Evolutionary conservation across 176 grass and related monocot genomes (phyloP), one percentile per base, ranked within the genome.

Genomic region (Tillandsia leiboldiana): DNA sequence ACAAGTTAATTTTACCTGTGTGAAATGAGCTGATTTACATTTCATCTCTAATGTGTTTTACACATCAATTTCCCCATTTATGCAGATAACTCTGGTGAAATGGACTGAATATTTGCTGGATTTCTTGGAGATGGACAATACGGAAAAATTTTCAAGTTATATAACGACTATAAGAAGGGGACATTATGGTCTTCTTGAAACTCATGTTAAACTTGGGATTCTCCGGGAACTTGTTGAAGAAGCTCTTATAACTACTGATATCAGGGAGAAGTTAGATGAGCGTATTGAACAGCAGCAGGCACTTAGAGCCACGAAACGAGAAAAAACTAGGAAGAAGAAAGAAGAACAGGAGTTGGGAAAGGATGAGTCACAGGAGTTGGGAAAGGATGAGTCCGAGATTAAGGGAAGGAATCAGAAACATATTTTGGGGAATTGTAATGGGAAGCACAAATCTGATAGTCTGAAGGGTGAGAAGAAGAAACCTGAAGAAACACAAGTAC

Each of bases 101-200:
- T 96, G 93, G 93, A 76, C 77, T 75, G 88, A 96, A 29, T 89
- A 76, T 81, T 65, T 92, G 33, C 89, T 76, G 59, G 79, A 87
- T 73, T 96, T 92, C 77, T 54, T 96, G 72, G 86, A 92, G 66
- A 82, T 87, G 84, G 67, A 53, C 70, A 72, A 64, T 71, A 78
- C 72, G 26, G 80, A 79, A 63, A 77, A 86, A 53, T 83, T 91
- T 58, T 83, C 83, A 63, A 65, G n/a, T 80, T 33, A 76, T 58
- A 11, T 96, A 48, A 74, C 83, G 20, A 87, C 71, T 50, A 74
- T 96, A 78, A 79, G 85, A 67, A 91, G 93, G 68, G 88, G 88
- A 22, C 73, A 87, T 71, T 96, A 96, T 85, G 83, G 93, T 81
- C 81, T 92, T 85, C 66, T 92, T 62, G 70, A 87, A 33, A 71